These are phyloP conservation scores for Punctularia strigosozonata DNA, from an alignment of 768 basidiomycete species.

Conservation along the genomic window DNA sequence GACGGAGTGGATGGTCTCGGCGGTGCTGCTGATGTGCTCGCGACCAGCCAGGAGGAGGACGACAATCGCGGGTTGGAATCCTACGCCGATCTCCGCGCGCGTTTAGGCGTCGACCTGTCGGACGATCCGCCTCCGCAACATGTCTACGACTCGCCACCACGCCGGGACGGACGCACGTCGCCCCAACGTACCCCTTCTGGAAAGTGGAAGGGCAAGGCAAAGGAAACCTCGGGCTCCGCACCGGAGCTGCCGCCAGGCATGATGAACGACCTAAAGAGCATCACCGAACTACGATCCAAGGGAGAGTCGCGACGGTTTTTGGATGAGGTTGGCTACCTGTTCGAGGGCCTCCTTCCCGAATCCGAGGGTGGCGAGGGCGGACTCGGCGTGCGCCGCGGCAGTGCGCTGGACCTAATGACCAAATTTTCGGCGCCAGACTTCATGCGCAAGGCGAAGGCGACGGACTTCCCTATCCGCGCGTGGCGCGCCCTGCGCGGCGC, in stretches of 20 bases:
- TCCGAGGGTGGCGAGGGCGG: conserved; percentile 35
- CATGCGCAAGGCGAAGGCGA: conserved; percentile 65
- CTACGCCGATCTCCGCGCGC: conserved; percentile 58
- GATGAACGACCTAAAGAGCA: conserved; percentile 69
- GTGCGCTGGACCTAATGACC: conserved; percentile 65
- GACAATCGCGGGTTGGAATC: conserved; percentile 59
- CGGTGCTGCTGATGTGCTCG: conserved; percentile 20
- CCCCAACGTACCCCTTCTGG: conserved; percentile 20
- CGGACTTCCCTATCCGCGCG: conserved; percentile 57
- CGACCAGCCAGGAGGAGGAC: conserved; percentile 33
- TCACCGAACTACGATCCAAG: conserved; percentile 69
- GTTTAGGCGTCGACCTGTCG: conserved; percentile 74
- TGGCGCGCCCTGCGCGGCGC: conserved; percentile 56
- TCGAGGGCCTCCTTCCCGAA: conserved; percentile 83
- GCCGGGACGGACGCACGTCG: conserved; percentile 4
- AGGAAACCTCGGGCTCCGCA: conserved; percentile 12
- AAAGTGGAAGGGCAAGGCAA: conserved; percentile 24
- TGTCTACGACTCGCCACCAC: conserved; percentile 17
- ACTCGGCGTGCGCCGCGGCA: conserved; percentile 47
- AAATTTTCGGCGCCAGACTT: conserved; percentile 70
- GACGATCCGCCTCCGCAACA: conserved; percentile 62
- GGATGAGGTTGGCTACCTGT: conserved; percentile 77
- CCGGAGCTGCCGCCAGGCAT: conserved; percentile 35
- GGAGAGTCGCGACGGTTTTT: conserved; percentile 72
- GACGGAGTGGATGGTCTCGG: background rate